Evolutionary conservation across 148 eudicot species (phyloP).

Genomic region (Rheum nobile): DNA sequence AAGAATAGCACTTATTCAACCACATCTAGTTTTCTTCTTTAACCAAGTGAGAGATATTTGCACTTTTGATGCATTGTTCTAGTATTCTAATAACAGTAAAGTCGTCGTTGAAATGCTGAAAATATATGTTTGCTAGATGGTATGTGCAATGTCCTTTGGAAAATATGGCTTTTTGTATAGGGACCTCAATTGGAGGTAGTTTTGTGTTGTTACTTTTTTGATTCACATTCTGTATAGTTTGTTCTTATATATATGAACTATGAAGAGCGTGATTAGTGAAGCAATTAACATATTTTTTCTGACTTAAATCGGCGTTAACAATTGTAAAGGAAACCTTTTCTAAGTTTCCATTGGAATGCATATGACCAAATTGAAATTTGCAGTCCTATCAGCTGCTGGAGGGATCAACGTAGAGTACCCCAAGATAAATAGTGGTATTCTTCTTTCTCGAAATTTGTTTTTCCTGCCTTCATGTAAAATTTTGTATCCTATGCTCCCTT

Average conservation of each 20-base stretch:
- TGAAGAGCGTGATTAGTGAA: not conserved
- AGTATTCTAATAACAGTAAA: not conserved
- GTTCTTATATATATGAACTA: not conserved
- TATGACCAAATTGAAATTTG: conserved; percentile 7
- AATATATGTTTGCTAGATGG: not conserved
- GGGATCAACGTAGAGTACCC: conserved; percentile 63
- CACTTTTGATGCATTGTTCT: not conserved
- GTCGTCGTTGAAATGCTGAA: not conserved
- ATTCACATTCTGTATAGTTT: not conserved
- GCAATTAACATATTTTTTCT: not conserved
- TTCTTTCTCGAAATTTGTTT: not conserved
- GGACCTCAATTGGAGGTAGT: not conserved
- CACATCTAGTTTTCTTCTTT: not conserved
- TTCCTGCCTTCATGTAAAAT: not conserved
- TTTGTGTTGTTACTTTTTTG: not conserved
- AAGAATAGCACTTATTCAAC: not conserved
- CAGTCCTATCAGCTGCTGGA: conserved; percentile 72
- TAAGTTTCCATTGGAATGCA: not conserved
- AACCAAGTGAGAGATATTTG: not conserved
- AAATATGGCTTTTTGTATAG: not conserved
- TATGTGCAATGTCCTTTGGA: not conserved
- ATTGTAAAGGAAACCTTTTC: not conserved
- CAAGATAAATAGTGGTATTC: conserved; percentile 45
- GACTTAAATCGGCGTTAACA: not conserved
- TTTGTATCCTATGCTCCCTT: not conserved